Percentiles rank a stretch among this genome's conserved stretches.
These are phyloP conservation scores for Heimioporus sp. DNA, from an alignment of 768 basidiomycete species.

Conservation along the genomic window DNA sequence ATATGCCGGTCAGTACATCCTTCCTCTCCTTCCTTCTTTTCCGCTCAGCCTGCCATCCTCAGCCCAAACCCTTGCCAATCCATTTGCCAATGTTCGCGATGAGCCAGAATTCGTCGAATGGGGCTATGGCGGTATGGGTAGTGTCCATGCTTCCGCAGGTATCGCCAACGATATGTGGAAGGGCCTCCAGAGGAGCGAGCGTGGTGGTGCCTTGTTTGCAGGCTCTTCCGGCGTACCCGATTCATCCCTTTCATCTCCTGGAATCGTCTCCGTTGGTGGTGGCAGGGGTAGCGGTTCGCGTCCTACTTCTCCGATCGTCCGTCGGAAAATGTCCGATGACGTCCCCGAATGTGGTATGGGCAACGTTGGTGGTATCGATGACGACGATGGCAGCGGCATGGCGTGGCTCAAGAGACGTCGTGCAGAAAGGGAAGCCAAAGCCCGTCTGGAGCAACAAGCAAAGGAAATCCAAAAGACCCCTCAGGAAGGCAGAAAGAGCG, in stretches of 20 bases:
- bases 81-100: slow-evolving; percentile 60
- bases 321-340: slow-evolving; percentile 15
- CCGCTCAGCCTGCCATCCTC: neutral
- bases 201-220: slow-evolving; percentile 23
- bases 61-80: slow-evolving; percentile 44
- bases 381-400: slow-evolving; percentile 86
- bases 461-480: slow-evolving; percentile 6
- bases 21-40: neutral
- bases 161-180: slow-evolving; percentile 30
- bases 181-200: slow-evolving; percentile 24
- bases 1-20: slow-evolving; percentile 19
- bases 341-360: slow-evolving; percentile 30
- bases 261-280: slow-evolving; percentile 21
- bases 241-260: slow-evolving; percentile 32
- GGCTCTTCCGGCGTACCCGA: slow-evolving; percentile 1
- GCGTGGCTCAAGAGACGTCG: slow-evolving; percentile 71
- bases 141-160: slow-evolving; percentile 32
- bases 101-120: slow-evolving; percentile 88
- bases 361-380: slow-evolving; percentile 38
- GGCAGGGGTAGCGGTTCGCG: slow-evolving; percentile 10
- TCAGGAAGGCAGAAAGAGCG: slow-evolving; percentile 21
- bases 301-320: slow-evolving; percentile 10
- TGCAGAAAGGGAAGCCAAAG: slow-evolving; percentile 53
- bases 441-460: slow-evolving; percentile 19
- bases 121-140: slow-evolving; percentile 88